phyloP scores from a whole-genome alignment of 306 rosid genomes.

The Elaeagnus macrophylla region DNA sequence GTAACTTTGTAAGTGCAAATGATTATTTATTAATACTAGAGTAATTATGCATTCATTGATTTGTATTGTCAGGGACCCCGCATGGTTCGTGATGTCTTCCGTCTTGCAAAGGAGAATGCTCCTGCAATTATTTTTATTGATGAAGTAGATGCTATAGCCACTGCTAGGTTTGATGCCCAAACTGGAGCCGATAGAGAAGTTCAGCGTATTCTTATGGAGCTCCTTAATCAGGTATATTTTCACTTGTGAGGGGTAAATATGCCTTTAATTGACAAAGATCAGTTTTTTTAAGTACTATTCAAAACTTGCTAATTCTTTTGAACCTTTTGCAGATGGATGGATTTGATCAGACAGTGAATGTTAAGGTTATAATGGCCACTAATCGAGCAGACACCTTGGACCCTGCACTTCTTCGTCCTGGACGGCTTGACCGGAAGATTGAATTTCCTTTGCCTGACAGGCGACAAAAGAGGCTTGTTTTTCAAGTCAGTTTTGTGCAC shows the following conservation, averaged over 20 bases:
- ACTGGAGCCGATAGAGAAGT: slow-evolving; percentile 99
- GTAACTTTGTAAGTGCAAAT: too few relatives aligned
- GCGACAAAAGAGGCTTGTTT: slow-evolving; percentile 94
- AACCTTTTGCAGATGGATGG: slow-evolving; percentile 79
- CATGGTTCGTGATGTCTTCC: slow-evolving; percentile 99
- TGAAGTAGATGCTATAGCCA: slow-evolving; percentile 99
- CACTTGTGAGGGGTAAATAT: not conserved
- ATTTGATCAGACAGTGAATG: slow-evolving; percentile 96
- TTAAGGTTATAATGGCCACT: slow-evolving; percentile 98
- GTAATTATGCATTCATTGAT: not conserved
- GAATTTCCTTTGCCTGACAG: slow-evolving; percentile 98
- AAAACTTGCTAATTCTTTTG: not conserved
- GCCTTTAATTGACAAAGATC: not conserved
- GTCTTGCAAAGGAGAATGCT: slow-evolving; percentile 98
- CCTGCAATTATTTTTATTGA: slow-evolving; percentile 98
- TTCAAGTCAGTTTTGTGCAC: slow-evolving; percentile 53
- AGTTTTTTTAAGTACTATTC: not conserved
- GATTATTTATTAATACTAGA: not conserved
- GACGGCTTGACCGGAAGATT: slow-evolving; percentile 93
- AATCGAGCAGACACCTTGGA: slow-evolving; percentile 97
- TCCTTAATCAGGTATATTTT: slow-evolving; percentile 72
- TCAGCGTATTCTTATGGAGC: slow-evolving; percentile 99
- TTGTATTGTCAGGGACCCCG: slow-evolving; percentile 61
- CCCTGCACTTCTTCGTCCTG: slow-evolving; percentile 97
- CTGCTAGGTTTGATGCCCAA: slow-evolving; percentile 99